Evolutionary conservation across 331 rosid species (phyloP), one percentile per base, ranked within the genome.

Genomic region (Acacia pycnantha): DNA sequence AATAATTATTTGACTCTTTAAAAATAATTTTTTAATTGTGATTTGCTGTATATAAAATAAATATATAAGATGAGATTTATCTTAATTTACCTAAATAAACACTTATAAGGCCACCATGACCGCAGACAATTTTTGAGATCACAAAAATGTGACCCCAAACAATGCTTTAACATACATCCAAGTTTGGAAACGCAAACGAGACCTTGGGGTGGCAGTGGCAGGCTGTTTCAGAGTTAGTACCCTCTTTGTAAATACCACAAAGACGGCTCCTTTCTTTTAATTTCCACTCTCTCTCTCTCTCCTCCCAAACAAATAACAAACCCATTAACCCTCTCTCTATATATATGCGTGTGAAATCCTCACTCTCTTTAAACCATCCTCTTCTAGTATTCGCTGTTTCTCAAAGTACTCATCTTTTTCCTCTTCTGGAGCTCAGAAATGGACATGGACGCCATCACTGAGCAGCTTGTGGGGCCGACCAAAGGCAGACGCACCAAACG

Each of bases 401-500:
- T 69, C 74, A n/a, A 41, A 69, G 31, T 40, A n/a, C 43, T 13
- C 51, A 41, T 22, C 19, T 13, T 43, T 40, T 58, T 40, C 51
- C 31, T 41, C 74, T 12, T 69, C 33, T 69, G 62, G 43, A 44
- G 2, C 43, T 11, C 70, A 31, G 44, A 50, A 51, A 76, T 85
- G 85, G 77, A 72, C 18, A 89, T 81, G 89, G 92, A 91, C 11
- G 73, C 69, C 79, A 80, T 64, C 79, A 83, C 79, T 24, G 85
- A 81, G 22, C 89, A 87, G 47, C 54, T 84, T 48, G 78, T 76
- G 70, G 79, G 81, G 13, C 84, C 85, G 4, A 22, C 81, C 50
- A 91, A 89, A 76, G 85, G 94, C 29, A 94, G 86, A 88, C 94
- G 98, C 22, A 91, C 85, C 71, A 95, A 90, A 70, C 91, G 98